Percentiles rank a stretch among this genome's conserved stretches.
Conservation (phyloP, 495 filamentous ascomycete genomes). For the Aspergillus saccharolyticus region DNA sequence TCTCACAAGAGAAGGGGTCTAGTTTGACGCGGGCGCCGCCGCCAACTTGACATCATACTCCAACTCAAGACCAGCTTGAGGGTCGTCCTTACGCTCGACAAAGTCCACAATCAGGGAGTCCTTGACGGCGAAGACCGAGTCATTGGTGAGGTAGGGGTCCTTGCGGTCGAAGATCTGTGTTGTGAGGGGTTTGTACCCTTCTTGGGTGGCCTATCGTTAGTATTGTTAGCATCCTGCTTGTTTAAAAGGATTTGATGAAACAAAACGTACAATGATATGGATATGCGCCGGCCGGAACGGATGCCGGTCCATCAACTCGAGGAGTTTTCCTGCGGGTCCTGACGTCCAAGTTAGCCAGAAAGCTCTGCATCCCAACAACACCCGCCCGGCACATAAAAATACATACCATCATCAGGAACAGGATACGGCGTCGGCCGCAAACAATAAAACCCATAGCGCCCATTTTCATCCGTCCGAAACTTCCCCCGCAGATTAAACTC, state of each 20-base stretch:
- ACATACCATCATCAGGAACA: conserved; percentile 62
- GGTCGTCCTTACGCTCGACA: conserved; percentile 51
- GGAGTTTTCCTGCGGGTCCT: conserved; percentile 44
- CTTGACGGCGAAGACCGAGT: conserved; percentile 75
- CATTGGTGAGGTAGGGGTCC: conserved; percentile 57
- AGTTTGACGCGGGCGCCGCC: conserved; percentile 5
- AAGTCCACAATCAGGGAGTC: conserved; percentile 68
- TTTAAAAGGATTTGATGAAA: too few relatives aligned
- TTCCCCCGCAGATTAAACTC: conserved; percentile 72
- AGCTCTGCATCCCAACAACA: neutral
- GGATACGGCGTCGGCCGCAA: conserved; percentile 69
- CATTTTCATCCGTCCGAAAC: conserved; percentile 61
- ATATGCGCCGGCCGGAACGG: conserved; percentile 83
- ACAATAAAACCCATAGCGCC: conserved; percentile 62
- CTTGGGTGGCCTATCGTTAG: conserved; percentile 33
- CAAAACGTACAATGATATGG: conserved; percentile 69
- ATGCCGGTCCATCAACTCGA: conserved; percentile 60
- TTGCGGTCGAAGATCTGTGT: conserved; percentile 71
- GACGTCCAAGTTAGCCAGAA: neutral
- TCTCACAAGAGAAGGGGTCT: neutral
- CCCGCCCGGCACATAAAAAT: conserved; percentile 23
- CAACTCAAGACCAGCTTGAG: conserved; percentile 65
- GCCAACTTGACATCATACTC: conserved; percentile 44
- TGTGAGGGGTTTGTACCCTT: conserved; percentile 54
- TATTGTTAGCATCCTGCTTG: neutral